phyloP scores from a whole-genome alignment of 2,329 filamentous ascomycete species.

The Diaporthe eres region DNA sequence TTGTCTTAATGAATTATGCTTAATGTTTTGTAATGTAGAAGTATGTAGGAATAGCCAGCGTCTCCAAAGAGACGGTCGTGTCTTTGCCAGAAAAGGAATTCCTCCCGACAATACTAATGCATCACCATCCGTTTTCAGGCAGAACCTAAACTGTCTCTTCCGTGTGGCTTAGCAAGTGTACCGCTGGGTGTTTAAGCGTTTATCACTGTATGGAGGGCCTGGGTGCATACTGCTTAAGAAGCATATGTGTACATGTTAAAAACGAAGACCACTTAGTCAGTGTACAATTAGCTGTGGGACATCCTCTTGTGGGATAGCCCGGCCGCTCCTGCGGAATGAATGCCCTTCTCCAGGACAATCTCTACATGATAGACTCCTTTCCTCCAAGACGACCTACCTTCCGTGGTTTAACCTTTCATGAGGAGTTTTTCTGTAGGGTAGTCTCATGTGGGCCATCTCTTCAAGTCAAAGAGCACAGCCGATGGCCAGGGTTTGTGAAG shows the following conservation, averaged over 20 bases:
- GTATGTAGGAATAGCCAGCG: neutral
- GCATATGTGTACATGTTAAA: no score
- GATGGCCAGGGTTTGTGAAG: neutral
- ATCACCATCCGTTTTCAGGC: neutral
- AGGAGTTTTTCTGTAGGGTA: no score
- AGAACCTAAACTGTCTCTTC: neutral
- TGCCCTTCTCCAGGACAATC: no score
- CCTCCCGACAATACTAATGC: neutral
- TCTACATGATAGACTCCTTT: no score
- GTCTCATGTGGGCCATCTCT: no score
- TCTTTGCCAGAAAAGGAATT: neutral
- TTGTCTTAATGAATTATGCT: neutral
- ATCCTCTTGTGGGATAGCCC: neutral
- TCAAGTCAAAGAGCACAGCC: neutral
- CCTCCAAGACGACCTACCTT: no score
- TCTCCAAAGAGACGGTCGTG: neutral
- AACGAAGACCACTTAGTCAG: no score
- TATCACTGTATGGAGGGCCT: no score
- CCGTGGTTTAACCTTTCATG: no score
- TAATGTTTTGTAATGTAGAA: neutral
- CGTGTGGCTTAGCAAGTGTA: no score
- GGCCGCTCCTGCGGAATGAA: neutral
- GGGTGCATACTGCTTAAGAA: no score
- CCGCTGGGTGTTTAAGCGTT: no score
- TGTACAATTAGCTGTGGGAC: neutral